Percentiles rank a stretch among this genome's conserved stretches.
These are phyloP conservation scores for Saururus chinensis DNA, from an alignment of 164 flowering plant species.

Conservation along the genomic window DNA sequence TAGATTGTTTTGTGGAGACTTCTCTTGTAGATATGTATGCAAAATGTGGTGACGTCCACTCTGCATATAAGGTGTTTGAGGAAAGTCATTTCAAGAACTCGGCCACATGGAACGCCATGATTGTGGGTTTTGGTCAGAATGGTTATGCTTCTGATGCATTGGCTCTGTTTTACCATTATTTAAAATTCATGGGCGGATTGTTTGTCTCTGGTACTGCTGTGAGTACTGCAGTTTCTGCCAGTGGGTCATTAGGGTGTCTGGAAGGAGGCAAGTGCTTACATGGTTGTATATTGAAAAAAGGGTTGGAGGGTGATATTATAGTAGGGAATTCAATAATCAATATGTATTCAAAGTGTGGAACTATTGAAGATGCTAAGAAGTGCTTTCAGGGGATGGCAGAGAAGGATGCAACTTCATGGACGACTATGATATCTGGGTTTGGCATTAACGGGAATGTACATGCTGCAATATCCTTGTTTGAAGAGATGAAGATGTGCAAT, in stretches of 20 bases:
- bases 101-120: conserved; percentile 11
- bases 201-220: conserved; percentile 1
- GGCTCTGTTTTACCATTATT: conserved; percentile 7
- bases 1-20: conserved; percentile 8
- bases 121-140: conserved; percentile 12
- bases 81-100: conserved; percentile 2
- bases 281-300: conserved; percentile 7
- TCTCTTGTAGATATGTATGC: conserved; percentile 15
- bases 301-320: conserved; percentile 2
- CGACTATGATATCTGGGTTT: conserved; percentile 12
- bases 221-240: conserved; percentile 8
- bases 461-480: conserved; percentile 11
- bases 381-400: conserved; percentile 5
- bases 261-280: conserved; percentile 10
- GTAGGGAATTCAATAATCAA: conserved; percentile 11
- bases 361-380: conserved; percentile 6
- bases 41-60: conserved; percentile 13
- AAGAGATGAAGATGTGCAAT: conserved; percentile 2
- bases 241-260: conserved; percentile 5
- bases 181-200: background rate
- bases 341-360: conserved; percentile 15
- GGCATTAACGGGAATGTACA: conserved; percentile 10
- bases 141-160: conserved; percentile 9
- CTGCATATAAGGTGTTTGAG: conserved; percentile 10
- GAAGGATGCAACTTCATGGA: conserved; percentile 13